Evolutionary conservation across 2,329 filamentous ascomycete genomes (phyloP), one percentile per base, ranked within the genome.

Genomic region (Pseudogymnoascus sp.): DNA sequence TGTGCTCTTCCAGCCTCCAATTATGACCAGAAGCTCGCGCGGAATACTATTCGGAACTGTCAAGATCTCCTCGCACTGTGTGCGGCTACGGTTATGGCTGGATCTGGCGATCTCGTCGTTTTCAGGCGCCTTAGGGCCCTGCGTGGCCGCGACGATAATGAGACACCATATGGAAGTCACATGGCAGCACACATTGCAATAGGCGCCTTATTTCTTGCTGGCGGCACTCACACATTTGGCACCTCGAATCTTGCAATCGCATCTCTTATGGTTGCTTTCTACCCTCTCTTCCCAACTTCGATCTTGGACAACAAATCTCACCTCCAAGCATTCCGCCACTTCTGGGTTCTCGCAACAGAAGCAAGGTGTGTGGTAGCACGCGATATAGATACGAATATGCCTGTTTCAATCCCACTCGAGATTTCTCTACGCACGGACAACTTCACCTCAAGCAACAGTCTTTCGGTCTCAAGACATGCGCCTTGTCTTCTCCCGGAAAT

Each of bases 231-330:
- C 69, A 97, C 94, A 0, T 92, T 99, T 71, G 89, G 91, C 61
- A 95, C 91, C 4, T 93, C 89, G 38, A 88, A 97, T 71, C 79
- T 95, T 61, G 92, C 93, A 8, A 86, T 96, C 58, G 93, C 91
- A 1, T 85, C 91, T 10, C 80, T 99, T 5, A 84, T 99, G 6
- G 88, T 94, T 44, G 89, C 94, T 1, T 96, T 99, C 74, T 99
- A 99, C 71, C 94, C 94, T 0, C 82, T 97, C 17, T 97, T 96
- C 72, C 94, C 94, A 0, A 88, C 85, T 8, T 88, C 85, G 31
- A 90, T 97, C 1, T 89, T 96, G 70, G 94, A 99, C 76, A 97
- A 97, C 71, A 89, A 90, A 66, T 92, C 91, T 9, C 94, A 99
- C 70, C 81, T 99, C 5, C 94, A 99, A 77, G 94, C 95, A 3